Conservation (phyloP, 257 asterid genomes). For the Avicennia marina region DNA sequence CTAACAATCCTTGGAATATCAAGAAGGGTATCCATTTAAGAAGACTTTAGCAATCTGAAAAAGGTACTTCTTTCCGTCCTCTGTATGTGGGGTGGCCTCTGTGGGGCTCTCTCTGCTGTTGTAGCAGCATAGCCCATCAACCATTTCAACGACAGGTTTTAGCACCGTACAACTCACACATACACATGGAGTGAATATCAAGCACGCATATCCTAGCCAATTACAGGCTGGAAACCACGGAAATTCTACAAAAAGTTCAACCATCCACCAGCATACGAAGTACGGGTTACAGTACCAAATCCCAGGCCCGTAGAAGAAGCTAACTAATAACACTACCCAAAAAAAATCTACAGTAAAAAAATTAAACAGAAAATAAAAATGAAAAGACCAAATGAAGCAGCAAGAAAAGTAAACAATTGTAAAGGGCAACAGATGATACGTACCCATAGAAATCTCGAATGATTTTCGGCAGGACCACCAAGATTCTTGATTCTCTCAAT, state of each 20-base stretch:
- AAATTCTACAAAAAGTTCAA: conserved; percentile 3
- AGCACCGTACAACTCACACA: conserved; percentile 23
- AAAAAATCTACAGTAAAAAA: no score
- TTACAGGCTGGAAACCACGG: conserved; percentile 42
- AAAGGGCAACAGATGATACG: no score
- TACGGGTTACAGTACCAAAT: background rate
- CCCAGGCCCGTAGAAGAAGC: background rate
- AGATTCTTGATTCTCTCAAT: no score
- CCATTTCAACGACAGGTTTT: conserved; percentile 22
- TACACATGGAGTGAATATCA: conserved; percentile 22
- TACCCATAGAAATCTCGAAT: no score
- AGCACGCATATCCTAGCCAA: conserved; percentile 21
- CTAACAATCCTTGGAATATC: conserved; percentile 19
- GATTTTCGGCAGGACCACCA: no score
- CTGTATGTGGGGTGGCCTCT: conserved; percentile 32
- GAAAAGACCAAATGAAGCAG: no score
- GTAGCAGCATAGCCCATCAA: no score
- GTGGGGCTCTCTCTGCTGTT: conserved; percentile 35
- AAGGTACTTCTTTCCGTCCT: conserved; percentile 22
- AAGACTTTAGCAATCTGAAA: conserved; percentile 25
- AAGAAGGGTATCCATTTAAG: conserved; percentile 32
- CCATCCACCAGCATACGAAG: no score
- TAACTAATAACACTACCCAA: no score
- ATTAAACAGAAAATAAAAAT: no score
- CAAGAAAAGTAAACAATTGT: no score